These are phyloP conservation scores for Podospora pseudopauciseta DNA, from an alignment of 495 filamentous ascomycete species.

Conservation along the genomic window DNA sequence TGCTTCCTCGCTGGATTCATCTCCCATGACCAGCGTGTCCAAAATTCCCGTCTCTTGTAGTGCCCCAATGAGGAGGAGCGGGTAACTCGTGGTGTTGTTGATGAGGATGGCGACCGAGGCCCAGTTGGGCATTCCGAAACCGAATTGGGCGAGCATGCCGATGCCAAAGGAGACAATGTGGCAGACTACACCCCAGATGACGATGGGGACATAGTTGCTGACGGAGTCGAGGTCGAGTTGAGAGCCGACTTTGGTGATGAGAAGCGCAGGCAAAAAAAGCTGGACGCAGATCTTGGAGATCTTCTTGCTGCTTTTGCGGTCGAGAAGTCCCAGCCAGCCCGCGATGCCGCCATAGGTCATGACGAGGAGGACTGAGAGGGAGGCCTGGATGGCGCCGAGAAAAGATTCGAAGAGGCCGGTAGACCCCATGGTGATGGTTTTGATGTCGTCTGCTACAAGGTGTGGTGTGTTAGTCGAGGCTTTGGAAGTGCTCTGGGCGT, in stretches of 20 bases:
- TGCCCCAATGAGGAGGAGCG: constrained; percentile 63
- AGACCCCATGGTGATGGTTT: constrained; percentile 19
- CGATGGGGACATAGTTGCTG: constrained; percentile 51
- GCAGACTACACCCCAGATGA: constrained; percentile 43
- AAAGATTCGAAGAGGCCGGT: constrained; percentile 49
- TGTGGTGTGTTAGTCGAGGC: neutral
- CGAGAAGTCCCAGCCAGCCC: constrained; percentile 56
- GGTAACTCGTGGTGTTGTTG: constrained; percentile 74
- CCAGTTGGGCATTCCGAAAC: constrained; percentile 58
- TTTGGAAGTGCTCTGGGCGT: neutral
- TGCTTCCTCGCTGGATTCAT: constrained; percentile 42
- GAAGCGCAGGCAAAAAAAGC: constrained; percentile 65
- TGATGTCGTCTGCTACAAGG: neutral
- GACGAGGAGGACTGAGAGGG: constrained; percentile 65
- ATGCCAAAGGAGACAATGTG: constrained; percentile 43
- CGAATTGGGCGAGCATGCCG: constrained; percentile 36
- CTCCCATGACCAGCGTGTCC: constrained; percentile 41
- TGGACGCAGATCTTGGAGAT: constrained; percentile 64
- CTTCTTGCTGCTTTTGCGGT: constrained; percentile 53
- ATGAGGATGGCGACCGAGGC: constrained; percentile 64
- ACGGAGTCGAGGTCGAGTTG: constrained; percentile 57
- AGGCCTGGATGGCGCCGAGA: constrained; percentile 67
- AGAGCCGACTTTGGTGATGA: constrained; percentile 65
- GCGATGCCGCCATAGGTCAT: constrained; percentile 61
- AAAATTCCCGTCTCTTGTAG: constrained; percentile 65